Base-by-base conservation (phyloP, 495 filamentous ascomycete genomes). In the Annulohypoxylon maeteangense region DNA sequence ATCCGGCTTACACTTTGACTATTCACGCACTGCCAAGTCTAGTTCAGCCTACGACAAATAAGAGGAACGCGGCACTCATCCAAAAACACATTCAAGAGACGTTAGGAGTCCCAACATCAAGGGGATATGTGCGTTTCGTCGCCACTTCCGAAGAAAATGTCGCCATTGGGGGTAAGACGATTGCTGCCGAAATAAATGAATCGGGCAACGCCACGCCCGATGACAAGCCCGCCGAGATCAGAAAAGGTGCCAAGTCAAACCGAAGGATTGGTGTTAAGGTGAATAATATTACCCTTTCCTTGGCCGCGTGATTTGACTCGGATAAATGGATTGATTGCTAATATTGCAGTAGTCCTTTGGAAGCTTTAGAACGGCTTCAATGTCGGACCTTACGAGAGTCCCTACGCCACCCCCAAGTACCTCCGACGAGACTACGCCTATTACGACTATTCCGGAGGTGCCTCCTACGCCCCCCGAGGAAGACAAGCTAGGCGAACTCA, bases 1-100 rank as follows among this genome's bases (percentile, higher is more conserved):
- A 92, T n/a, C 90, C 91, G 2, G 91, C 92, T 14, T 98, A 97
- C 71, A 84, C 90, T 47, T 80, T 97, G 70, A 92, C 91, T 58
- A 87, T 98, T 38, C 90, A 85, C 59, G 88, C 93, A 3, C 84
- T 95, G 14, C 85, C 90, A 0, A 84, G 81, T 1, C 82, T 91
- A 57, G 81, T 97, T 34, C 88, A 88, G 20, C 90, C 93, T 0
- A 86, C 90, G 3, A 93, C 88, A 38, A 98, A 97, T 79, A 92
- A 91, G 53, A 89, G 93, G 40, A 94, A 93, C 79, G 89, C 93
- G 3, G 84, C 82, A n/a, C 78, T 97, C 40, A 87, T 95, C 12
- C 89, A 93, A 69, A 80, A 81, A 2, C 90, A 89, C 73, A 81
- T 98, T 69, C 82, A 89, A 14, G 89, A 91, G 7, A 80, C 88